Evolutionary conservation across 2,329 filamentous ascomycete genomes (phyloP), one percentile per base, ranked within the genome.

Genomic region (Ramichloridium luteum): DNA sequence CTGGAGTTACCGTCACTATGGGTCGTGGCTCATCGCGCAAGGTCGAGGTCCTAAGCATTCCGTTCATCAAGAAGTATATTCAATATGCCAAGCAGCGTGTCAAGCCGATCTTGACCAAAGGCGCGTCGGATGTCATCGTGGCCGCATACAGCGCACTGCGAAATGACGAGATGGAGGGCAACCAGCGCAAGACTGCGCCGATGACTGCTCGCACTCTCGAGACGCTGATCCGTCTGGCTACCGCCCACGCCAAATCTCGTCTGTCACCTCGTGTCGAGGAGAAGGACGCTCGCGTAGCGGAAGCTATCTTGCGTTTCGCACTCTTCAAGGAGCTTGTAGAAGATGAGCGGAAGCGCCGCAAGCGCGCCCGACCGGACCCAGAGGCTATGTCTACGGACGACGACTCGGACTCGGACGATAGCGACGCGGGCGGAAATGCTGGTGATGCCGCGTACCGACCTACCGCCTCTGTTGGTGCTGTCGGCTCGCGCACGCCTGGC

Each of bases 51-150:
- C 66, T 98, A 32, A 93, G 82, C 60, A 94, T 98, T 38, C 82
- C 86, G 0, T 98, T 98, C 60, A 85, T 98, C 67, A 98, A 98
- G 65, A 98, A 98, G 61, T 98, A 94, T 58, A 92, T 98, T 27
- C 90, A 98, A 54, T 98, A 98, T 57, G 85, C 90, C 43, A 98
- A 98, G 64, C 80, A 74, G 20, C 70, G 90, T 52, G 72, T 93
- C 50, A 92, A 85, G 69, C 90, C 90, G 0, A 66, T 93, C 25
- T 65, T 98, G 39, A 93, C 86, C 0, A 84, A 90, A 52, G 84
- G 84, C 27, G 88, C 90, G 4, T 83, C 85, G 8, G 84, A 94
- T 46, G 82, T 92, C 41, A 93, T 98, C 50, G 77, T 86, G 22
- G 73, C 83, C 17, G 81, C 86, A 11, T 98, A 96, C 55, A 90